Conservation (phyloP, 2,329 filamentous ascomycete species). For the Sclerotinia glacialis region DNA sequence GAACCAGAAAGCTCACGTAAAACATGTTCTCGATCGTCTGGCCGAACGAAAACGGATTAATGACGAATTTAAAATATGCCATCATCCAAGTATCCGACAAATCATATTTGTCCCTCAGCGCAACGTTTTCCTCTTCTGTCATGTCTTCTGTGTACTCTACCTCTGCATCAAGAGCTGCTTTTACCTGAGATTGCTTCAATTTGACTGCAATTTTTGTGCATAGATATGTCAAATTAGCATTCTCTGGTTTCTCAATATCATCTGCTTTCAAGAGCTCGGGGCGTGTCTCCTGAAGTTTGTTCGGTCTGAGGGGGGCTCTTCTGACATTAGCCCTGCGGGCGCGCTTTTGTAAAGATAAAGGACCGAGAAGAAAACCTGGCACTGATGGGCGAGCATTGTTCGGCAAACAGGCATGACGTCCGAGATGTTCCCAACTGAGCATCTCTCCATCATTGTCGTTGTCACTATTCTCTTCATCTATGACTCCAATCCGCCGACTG, state of each 20-base stretch:
- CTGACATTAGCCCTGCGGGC: conserved; percentile 68
- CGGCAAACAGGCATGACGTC: conserved; percentile 71
- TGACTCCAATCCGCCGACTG: conserved; percentile 39
- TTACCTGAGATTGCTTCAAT: conserved; percentile 52
- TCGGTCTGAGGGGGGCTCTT: conserved; percentile 62
- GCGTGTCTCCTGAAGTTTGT: conserved; percentile 65
- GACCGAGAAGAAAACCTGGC: conserved; percentile 81
- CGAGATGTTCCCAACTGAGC: conserved; percentile 83
- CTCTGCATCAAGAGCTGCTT: conserved; percentile 46
- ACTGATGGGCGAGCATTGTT: conserved; percentile 71
- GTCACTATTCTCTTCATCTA: conserved; percentile 55
- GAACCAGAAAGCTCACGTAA: conserved; percentile 90
- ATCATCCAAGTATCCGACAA: conserved; percentile 69
- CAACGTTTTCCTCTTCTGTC: conserved; percentile 45
- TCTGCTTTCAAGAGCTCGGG: conserved; percentile 74
- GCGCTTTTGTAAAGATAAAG: conserved; percentile 85
- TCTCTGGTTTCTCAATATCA: conserved; percentile 71
- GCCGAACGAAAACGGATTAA: conserved; percentile 87
- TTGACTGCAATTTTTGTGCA: conserved; percentile 71
- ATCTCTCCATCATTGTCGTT: conserved; percentile 70
- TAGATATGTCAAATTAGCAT: conserved; percentile 73
- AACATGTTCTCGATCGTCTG: conserved; percentile 97
- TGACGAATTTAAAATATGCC: conserved; percentile 78
- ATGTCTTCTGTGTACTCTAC: conserved; percentile 46
- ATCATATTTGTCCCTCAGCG: conserved; percentile 62